phyloP scores from a whole-genome alignment of 2,329 filamentous ascomycete genomes.

The Elsinoe ampelina region DNA sequence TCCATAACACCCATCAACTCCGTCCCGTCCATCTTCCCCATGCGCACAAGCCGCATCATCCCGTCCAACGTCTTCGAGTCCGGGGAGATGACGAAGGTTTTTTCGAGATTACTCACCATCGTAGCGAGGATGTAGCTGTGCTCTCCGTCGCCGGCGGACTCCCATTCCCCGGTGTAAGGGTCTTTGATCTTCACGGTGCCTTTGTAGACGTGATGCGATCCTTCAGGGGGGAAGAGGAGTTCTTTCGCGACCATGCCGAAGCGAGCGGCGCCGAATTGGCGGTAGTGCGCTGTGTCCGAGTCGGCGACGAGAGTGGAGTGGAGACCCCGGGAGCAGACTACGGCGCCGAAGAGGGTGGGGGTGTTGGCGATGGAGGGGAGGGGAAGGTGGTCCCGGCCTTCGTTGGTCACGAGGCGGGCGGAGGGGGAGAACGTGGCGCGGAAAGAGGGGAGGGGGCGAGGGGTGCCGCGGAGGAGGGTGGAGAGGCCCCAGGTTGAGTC shows the following conservation, averaged over 20 bases:
- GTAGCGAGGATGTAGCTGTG: conserved; percentile 72
- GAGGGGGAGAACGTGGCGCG: conserved; percentile 37
- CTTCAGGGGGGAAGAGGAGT: conserved; percentile 53
- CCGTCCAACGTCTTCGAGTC: conserved; percentile 60
- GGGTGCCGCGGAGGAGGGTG: conserved; percentile 28
- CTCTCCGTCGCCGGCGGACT: conserved; percentile 32
- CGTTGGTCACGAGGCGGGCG: conserved; percentile 33
- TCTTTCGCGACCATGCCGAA: conserved; percentile 79
- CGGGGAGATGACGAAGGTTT: conserved; percentile 74
- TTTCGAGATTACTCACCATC: conserved; percentile 72
- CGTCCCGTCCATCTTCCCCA: conserved; percentile 56
- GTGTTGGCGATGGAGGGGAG: conserved; percentile 24
- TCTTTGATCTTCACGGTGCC: conserved; percentile 42
- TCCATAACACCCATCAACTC: conserved; percentile 70
- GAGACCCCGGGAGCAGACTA: conserved; percentile 84
- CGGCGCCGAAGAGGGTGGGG: conserved; percentile 53
- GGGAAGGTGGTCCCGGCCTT: conserved; percentile 35
- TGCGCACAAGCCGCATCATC: conserved; percentile 61
- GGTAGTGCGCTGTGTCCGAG: conserved; percentile 75
- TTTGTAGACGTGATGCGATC: conserved; percentile 47
- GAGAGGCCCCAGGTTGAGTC: conserved; percentile 35
- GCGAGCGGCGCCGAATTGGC: conserved; percentile 63
- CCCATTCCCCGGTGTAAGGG: conserved; percentile 23
- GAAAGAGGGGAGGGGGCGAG: conserved; percentile 35
- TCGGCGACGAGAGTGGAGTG: conserved; percentile 84